Percentiles rank a stretch among this genome's conserved stretches.
These are phyloP conservation scores for Podospora comata DNA, from an alignment of 495 filamentous ascomycete genomes.

Conservation along the genomic window DNA sequence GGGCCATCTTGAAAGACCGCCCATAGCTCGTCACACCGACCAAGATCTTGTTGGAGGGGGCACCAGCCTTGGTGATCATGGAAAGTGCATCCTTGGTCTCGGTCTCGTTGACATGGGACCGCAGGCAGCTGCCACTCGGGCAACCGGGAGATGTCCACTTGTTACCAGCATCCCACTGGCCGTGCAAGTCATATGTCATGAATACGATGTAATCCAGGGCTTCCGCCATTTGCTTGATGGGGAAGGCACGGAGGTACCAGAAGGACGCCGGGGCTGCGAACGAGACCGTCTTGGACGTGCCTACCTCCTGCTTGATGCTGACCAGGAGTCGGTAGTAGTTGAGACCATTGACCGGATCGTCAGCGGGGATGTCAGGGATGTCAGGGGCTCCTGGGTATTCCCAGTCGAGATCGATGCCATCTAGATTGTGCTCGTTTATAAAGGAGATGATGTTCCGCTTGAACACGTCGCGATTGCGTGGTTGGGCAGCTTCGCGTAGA, in stretches of 20 bases:
- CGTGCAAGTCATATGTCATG: constrained; percentile 30
- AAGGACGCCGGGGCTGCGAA: constrained; percentile 33
- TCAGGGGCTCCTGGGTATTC: constrained; percentile 33
- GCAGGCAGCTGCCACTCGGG: constrained; percentile 37
- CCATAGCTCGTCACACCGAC: constrained; percentile 43
- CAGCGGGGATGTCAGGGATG: too few species aligned
- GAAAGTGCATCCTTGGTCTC: constrained; percentile 38
- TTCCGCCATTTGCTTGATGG: constrained; percentile 29
- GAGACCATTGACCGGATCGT: constrained; percentile 7
- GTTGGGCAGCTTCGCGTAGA: constrained; percentile 25
- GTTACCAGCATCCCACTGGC: constrained; percentile 10
- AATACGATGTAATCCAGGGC: constrained; percentile 42
- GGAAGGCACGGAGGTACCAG: constrained; percentile 30
- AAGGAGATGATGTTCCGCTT: constrained; percentile 26
- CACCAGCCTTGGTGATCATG: constrained; percentile 40
- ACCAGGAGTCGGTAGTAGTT: constrained; percentile 21
- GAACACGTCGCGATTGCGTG: constrained; percentile 25
- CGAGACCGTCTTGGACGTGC: constrained; percentile 23
- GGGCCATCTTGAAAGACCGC: constrained; percentile 8
- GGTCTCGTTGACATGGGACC: constrained; percentile 43
- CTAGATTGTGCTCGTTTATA: constrained; percentile 28
- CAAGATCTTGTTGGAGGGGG: constrained; percentile 33
- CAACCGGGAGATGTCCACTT: constrained; percentile 17
- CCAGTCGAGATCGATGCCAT: constrained; percentile 37
- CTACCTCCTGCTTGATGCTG: constrained; percentile 11